Base-by-base conservation (phyloP, 495 filamentous ascomycete genomes). In the Annulohypoxylon bovei region DNA sequence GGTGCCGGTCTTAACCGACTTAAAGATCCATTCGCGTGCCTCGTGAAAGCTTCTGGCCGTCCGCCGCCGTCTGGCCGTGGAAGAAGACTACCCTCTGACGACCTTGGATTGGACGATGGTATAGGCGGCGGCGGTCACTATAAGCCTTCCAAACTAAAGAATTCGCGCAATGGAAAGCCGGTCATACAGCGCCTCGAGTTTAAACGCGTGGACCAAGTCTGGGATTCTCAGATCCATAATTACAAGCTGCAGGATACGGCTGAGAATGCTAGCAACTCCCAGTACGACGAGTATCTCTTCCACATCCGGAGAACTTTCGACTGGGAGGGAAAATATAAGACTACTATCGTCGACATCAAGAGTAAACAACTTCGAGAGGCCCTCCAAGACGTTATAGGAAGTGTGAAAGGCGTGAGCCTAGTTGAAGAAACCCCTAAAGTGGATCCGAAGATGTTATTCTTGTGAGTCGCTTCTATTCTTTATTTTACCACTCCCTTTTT, bases 361-460 rank as follows among this genome's bases (percentile, higher is more conserved):
- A 94, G 92, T 67, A 92, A 92, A 67, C 81, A 86, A 56, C 84
- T 97, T 3, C 90, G 89, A 8, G 89, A 93, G 61, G 89, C 88
- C 20, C 81, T 97, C 12, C 81, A 84, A 57, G 89, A 90, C 62
- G 87, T 97, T 42, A 87, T 97, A 83, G 92, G 93, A 40, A 92
- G 89, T 22, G 89, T 95, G 70, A 94, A 93, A 75, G 91, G 91
- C 4, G 87, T 97, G 49, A 92, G 89, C 61, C 75, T 97, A 20
- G 92, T 93, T 0, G 90, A 93, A 67, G 93, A 95, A 37, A 90
- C 91, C 2, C 92, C 94, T 2, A 84, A 85, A 27, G 82, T 93
- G 12, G 92, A 97, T 73, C 93, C 94, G 8, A 95, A 97, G 76
- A 88, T 93, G 85, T 86, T 97, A 6, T 98, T 97, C 83, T 81